Base-by-base conservation (phyloP, 352 stramenopile species). In the Phytophthora foliorum region DNA sequence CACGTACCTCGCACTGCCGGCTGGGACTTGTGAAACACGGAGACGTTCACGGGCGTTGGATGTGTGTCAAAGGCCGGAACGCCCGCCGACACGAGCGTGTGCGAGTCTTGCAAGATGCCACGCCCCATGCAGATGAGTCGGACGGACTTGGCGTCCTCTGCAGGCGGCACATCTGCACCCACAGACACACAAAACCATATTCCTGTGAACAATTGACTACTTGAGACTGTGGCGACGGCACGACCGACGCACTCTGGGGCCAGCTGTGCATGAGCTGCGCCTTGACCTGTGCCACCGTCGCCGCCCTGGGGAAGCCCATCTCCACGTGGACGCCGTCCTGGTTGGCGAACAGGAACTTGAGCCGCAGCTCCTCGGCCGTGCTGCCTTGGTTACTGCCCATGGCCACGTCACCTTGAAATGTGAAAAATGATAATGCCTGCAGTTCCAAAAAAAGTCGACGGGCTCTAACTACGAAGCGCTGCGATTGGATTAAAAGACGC, bases 51-150 rank as follows among this genome's bases (percentile, higher is more conserved):
- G n/a, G 95, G 95, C 73, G 95, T 98, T 46, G 95, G 89, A 66
- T 98, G 94, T 39, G 92, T 98, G 50, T 94, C 84, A 72, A 98
- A 98, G n/a, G 87, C 78, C 11, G 95, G 95, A 3, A 98, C 79
- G 8, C 42, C 42, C 54, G 81, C 88, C 21, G 80, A 72, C 48
- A 86, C 77, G 21, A 98, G 81, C 44, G 91, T 97, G 69, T 96
- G 86, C 21, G 87, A 63, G 63, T 98, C 93, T 69, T 97, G 91
- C 36, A 98, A 73, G 62, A 98, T 89, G 16, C 94, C 95, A 51
- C 96, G 91, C 7, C 95, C 95, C 95, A 98, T 98, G 63, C 95
- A 98, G 67, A 98, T 98, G 31, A 98, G 79, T 1, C 95, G 80
- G 51, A 98, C 77, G 63, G 80, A 79, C 64, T 87, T 91, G 53